Base-by-base conservation (phyloP, 2,329 filamentous ascomycete genomes). In the Didymella exigua region DNA sequence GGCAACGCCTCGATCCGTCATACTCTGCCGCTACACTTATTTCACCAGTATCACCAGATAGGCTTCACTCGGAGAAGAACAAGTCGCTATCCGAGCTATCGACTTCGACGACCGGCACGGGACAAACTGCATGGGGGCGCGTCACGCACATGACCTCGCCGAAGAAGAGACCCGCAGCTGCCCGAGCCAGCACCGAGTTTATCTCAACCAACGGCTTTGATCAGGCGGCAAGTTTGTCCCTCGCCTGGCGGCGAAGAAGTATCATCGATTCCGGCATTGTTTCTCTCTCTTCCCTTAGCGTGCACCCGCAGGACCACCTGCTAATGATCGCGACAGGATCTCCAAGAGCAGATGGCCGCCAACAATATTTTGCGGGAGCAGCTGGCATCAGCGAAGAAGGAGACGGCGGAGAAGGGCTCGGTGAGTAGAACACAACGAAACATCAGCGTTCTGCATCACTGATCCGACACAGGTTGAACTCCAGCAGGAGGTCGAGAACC, bases 401-500 rank as follows among this genome's bases (percentile, higher is more conserved):
- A 75, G 42, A 66, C 59, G 10, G 62, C 62, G 21, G 71, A 73
- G 54, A 74, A 73, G 64, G 69, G 71, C 56, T 75, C 73, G 59
- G 72, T 75, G 65, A 16, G 70, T 65, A 4, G 2, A 19, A 8
- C 16, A 33, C 38, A 8, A 27, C 24, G 26, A 41, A 14, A 19
- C 24, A 13, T 4, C 19, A 18, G 29, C 14, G 19, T 9, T 13
- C 18, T 10, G 7, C 14, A 34, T 18, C 11, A 18, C 56, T 59
- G 33, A 59, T 40, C 42, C 29, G 8, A 3, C 16, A 29, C 29
- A 72, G 69, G 60, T 54, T 55, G 72, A 75, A 51, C 65, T 73
- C 11, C 69, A 73, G 46, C 61, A 73, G 49, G 79, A 82, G 65
- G 83, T 90, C 68, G 85, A 86, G 62, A 89, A 87, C 64, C 82